phyloP scores from a whole-genome alignment of 768 basidiomycete species.

The Lyophyllum atratum region DNA sequence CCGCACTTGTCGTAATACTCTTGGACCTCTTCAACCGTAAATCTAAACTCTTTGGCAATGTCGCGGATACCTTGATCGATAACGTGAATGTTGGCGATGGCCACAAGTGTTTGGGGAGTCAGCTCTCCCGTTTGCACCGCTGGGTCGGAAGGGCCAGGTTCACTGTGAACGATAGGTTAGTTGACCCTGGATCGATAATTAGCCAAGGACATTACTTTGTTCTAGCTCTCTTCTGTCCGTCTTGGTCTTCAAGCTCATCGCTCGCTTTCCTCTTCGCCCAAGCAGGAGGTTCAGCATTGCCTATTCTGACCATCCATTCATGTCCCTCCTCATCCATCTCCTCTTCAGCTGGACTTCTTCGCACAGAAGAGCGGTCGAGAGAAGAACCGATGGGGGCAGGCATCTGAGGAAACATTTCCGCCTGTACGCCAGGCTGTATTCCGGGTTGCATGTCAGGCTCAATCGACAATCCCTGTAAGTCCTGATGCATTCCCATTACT shows the following conservation, averaged over 20 bases:
- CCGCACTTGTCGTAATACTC: constrained; percentile 76
- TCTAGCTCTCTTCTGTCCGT: constrained; percentile 45
- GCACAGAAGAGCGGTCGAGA: constrained; percentile 32
- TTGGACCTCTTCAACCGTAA: constrained; percentile 76
- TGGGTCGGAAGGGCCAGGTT: constrained; percentile 6
- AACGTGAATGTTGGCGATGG: constrained; percentile 54
- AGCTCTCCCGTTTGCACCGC: constrained; percentile 16
- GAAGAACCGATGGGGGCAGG: constrained; percentile 24
- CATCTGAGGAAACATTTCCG: constrained; percentile 20
- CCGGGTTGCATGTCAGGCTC: too few species aligned
- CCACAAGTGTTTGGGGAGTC: constrained; percentile 34
- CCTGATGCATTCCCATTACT: constrained; percentile 16
- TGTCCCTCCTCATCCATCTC: constrained; percentile 66
- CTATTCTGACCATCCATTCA: constrained; percentile 70
- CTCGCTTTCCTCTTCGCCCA: constrained; percentile 67
- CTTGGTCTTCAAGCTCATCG: constrained; percentile 36
- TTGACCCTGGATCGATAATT: neutral
- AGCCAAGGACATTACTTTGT: constrained; percentile 33
- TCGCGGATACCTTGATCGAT: constrained; percentile 65
- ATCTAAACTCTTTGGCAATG: constrained; percentile 70
- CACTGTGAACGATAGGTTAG: constrained; percentile 13
- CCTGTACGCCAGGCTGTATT: too few species aligned
- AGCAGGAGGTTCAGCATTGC: constrained; percentile 59
- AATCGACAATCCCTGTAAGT: constrained; percentile 11
- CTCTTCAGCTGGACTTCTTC: constrained; percentile 57